Evolutionary conservation across 208 protist species (phyloP).

Genomic region (Leishmania major): DNA sequence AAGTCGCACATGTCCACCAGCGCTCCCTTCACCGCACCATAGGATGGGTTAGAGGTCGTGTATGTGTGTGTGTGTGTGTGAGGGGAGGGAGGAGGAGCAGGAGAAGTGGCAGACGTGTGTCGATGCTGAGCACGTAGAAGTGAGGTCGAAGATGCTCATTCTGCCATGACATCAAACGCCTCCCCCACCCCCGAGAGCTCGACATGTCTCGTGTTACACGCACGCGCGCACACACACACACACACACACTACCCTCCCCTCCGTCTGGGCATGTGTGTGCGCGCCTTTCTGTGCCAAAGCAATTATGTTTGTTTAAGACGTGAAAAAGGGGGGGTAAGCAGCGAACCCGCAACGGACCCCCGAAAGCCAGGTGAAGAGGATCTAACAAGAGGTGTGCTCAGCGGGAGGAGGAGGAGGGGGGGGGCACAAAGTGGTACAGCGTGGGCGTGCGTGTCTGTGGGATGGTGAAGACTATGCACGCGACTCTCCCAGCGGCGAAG

Average conservation of each 20-base stretch:
- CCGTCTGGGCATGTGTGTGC: too few relatives aligned
- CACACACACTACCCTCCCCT: too few relatives aligned
- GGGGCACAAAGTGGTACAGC: neutral
- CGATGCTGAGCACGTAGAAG: neutral
- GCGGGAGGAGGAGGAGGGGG: neutral
- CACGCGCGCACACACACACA: too few relatives aligned
- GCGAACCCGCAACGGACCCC: neutral
- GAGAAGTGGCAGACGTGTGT: neutral
- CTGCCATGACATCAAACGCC: neutral
- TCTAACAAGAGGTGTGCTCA: neutral
- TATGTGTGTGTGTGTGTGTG: neutral
- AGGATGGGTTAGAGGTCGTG: neutral
- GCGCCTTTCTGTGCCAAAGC: too few relatives aligned
- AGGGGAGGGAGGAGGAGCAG: too few relatives aligned
- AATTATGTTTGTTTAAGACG: neutral
- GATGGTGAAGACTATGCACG: neutral
- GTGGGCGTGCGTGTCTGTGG: neutral
- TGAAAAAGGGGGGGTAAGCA: neutral
- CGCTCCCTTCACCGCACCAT: neutral
- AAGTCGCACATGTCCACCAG: neutral
- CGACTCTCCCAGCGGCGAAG: neutral
- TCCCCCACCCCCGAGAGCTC: too few relatives aligned
- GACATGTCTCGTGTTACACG: neutral
- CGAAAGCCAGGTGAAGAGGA: too few relatives aligned
- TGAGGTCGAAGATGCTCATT: neutral